These are phyloP conservation scores for Fistulinella staudtii DNA, from an alignment of 1,284 basidiomycete species.

Conservation along the genomic window DNA sequence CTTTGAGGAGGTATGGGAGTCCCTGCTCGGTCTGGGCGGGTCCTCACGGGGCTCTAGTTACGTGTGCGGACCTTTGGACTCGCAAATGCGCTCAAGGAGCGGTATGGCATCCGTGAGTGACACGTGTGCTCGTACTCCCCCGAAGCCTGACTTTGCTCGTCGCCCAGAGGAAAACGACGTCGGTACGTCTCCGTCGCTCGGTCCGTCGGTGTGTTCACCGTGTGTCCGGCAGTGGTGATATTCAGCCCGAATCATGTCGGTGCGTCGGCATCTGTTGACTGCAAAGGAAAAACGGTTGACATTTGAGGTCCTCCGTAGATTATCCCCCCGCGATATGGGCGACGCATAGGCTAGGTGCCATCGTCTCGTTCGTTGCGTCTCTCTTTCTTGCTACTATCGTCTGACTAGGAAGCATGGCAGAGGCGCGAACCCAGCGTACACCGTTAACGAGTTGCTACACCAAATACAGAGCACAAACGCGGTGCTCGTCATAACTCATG, in stretches of 20 bases:
- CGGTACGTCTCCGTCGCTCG: slow-evolving; percentile 40
- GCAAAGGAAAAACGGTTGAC: too few relatives aligned
- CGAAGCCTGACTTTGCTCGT: slow-evolving; percentile 2
- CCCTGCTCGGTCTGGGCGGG: neutral
- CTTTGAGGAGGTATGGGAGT: slow-evolving; percentile 46
- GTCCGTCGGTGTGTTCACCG: slow-evolving; percentile 4
- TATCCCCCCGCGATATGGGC: slow-evolving; percentile 72
- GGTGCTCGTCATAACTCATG: slow-evolving; percentile 56
- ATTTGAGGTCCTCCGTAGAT: slow-evolving; percentile 39
- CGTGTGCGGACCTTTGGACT: slow-evolving; percentile 52
- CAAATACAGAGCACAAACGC: slow-evolving; percentile 56
- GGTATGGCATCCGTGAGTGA: slow-evolving; percentile 55
- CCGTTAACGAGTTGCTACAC: slow-evolving; percentile 60
- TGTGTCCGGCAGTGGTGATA: slow-evolving; percentile 47
- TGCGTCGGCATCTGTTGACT: slow-evolving; percentile 27
- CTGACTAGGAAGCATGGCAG: slow-evolving; percentile 15
- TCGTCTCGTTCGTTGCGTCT: slow-evolving; percentile 49
- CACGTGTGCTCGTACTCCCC: neutral
- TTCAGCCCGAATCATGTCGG: slow-evolving; percentile 70
- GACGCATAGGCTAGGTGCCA: slow-evolving; percentile 61
- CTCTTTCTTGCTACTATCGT: neutral
- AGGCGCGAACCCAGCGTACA: slow-evolving; percentile 66
- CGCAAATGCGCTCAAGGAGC: slow-evolving; percentile 56
- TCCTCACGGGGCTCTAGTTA: slow-evolving; percentile 32
- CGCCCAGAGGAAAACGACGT: slow-evolving; percentile 35